Conservation (phyloP, 768 basidiomycete species). For the Mycena alexandri region DNA sequence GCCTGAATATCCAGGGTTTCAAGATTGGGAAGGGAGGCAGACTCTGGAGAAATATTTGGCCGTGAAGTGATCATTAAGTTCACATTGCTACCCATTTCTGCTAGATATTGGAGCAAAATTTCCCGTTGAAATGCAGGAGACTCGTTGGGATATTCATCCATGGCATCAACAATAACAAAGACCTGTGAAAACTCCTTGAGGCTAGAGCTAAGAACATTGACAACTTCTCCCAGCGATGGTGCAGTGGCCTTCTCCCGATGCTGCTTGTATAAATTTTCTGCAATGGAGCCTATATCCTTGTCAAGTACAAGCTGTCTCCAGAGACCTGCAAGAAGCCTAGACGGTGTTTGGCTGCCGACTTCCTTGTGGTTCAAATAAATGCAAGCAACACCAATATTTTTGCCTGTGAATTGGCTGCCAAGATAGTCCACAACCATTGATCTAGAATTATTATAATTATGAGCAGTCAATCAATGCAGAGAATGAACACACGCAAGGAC, state of each 20-base stretch:
- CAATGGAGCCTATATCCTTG: not conserved
- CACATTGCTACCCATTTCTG: not conserved
- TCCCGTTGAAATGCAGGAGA: not conserved
- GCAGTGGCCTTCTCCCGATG: slow-evolving; percentile 4
- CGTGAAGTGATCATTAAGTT: slow-evolving; percentile 7
- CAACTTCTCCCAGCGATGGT: slow-evolving; percentile 7
- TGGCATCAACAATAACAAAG: slow-evolving; percentile 7
- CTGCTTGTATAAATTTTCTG: slow-evolving; percentile 13
- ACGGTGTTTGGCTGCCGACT: too few species aligned
- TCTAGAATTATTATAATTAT: slow-evolving; percentile 8
- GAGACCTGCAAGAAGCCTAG: too few species aligned
- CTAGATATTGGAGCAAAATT: slow-evolving; percentile 1
- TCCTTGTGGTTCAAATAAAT: not conserved
- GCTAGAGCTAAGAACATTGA: slow-evolving; percentile 1
- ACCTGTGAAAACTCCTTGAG: slow-evolving; percentile 5
- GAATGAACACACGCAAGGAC: slow-evolving; percentile 14
- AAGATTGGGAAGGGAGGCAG: not conserved
- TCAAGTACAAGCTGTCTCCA: not conserved
- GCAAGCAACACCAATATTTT: slow-evolving; percentile 9
- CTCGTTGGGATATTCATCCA: slow-evolving; percentile 12
- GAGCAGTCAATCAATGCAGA: not conserved
- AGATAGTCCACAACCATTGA: slow-evolving; percentile 13
- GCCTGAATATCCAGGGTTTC: not conserved
- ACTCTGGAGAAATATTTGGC: slow-evolving; percentile 1
- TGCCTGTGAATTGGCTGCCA: not conserved